A percentile compares a stretch with the other conserved stretches of the same genome.
phyloP scores from a whole-genome alignment of 2,329 filamentous ascomycete genomes.

The Drechslerella dactyloides region DNA sequence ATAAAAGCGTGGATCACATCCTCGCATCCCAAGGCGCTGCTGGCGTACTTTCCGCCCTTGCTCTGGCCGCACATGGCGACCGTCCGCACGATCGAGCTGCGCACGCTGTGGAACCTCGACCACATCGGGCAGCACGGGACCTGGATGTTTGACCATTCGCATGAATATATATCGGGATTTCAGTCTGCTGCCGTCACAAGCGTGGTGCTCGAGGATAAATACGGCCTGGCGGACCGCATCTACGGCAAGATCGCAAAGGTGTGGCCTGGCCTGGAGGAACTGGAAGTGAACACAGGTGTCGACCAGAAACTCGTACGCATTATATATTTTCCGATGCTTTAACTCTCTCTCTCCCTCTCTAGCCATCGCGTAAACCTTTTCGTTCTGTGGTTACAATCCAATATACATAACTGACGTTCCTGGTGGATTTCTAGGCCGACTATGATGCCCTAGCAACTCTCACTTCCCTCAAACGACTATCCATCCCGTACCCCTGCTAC shows the following conservation, averaged over 20 bases:
- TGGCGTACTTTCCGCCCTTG: constrained; percentile 1
- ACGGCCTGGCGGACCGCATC: not conserved
- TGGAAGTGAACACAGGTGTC: constrained; percentile 28
- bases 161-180: not conserved
- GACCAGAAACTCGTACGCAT: constrained; percentile 6
- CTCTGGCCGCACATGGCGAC: constrained; percentile 8
- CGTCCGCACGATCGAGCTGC: constrained; percentile 11
- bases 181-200: constrained; percentile 1
- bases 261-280: constrained; percentile 26
- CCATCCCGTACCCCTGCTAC: not conserved
- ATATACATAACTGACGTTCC: constrained; percentile 1
- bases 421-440: not conserved
- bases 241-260: constrained; percentile 1
- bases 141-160: not conserved
- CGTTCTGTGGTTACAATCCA: too few species aligned
- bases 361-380: too few species aligned
- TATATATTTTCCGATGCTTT: too few species aligned
- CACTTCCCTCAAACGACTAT: not conserved
- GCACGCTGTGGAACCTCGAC: constrained; percentile 13
- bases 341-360: too few species aligned
- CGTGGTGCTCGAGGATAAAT: constrained; percentile 24
- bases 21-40: constrained; percentile 4
- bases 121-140: not conserved
- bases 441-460: not conserved
- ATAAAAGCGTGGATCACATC: constrained; percentile 25